These are phyloP conservation scores for Litsea cubeba DNA, from an alignment of 164 flowering plant genomes.

Conservation along the genomic window DNA sequence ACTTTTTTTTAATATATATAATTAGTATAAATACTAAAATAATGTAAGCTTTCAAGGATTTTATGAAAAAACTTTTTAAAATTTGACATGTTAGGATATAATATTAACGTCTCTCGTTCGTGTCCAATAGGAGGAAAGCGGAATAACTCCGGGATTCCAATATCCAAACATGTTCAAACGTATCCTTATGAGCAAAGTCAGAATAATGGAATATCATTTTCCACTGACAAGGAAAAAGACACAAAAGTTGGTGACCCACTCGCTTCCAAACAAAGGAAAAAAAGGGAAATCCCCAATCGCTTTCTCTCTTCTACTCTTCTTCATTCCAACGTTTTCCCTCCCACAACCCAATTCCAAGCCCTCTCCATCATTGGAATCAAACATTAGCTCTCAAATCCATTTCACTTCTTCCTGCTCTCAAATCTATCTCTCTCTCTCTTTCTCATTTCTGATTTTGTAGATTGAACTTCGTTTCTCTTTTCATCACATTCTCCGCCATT, in stretches of 20 bases:
- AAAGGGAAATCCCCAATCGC: background rate
- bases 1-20: too few species aligned
- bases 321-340: background rate
- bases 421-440: background rate
- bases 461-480: background rate
- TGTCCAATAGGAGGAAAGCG: too few species aligned
- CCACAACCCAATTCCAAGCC: background rate
- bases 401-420: background rate
- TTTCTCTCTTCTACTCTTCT: background rate
- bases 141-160: too few species aligned
- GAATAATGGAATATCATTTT: background rate
- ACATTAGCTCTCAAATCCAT: background rate
- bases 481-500: background rate
- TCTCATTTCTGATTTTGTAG: background rate
- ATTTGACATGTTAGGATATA: too few species aligned
- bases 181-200: too few species aligned
- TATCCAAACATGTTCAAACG: too few species aligned
- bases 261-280: slow-evolving; percentile 7
- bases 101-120: too few species aligned
- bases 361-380: background rate
- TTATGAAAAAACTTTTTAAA: too few species aligned
- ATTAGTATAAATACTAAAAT: too few species aligned
- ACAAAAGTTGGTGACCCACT: background rate
- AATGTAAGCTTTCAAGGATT: too few species aligned
- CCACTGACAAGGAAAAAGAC: background rate